Evolutionary conservation across 352 stramenopile genomes (phyloP), one percentile per base, ranked within the genome.

Genomic region (Phytophthora sp.): DNA sequence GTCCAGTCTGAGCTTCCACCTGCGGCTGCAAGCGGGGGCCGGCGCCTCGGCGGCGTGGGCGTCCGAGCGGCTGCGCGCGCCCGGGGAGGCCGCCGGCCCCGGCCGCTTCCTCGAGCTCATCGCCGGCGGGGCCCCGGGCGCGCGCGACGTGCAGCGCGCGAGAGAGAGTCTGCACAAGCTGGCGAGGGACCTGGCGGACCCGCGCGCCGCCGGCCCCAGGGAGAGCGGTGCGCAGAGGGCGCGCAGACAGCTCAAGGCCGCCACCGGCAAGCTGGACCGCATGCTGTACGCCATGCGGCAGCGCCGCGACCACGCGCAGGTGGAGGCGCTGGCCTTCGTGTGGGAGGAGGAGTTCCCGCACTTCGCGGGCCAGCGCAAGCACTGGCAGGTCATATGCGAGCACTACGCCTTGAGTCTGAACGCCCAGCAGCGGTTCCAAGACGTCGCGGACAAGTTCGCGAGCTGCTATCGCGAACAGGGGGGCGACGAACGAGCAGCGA

Each of bases 261-360:
- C 77, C 15, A 84, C 78, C 10, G 67, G 73, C 3, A 81, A 77
- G 20, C 65, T 87, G 31, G 78, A 87, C 70, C 73, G 63, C 43
- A 64, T 84, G 46, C 54, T 87, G 37, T 70, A 68, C 35, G 42
- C 43, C 11, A 74, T 69, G 35, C 71, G 63, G 13, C 59, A 77
- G 54, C 66, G 41, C 4, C 57, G 59, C 15, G 66, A 85, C 24
- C 84, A 75, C 28, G 59, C 42, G 12, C 61, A 74, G 49, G 74
- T 89, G 61, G 79, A 89, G 41, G 78, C 77, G 9, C 59, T 86
- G n/a, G 67, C 66, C 8, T 77, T 71, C 53, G 32, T 84, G 9
- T 89, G 57, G 55, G 70, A 85, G 30, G 64, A 85, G 18, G 63
- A 73, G 15, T 82, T 86, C n/a, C 79, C 79, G 24, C 76, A 87